Evolutionary conservation across 805 yeast genomes (phyloP).

Genomic region (Metschnikowia reukaufii): DNA sequence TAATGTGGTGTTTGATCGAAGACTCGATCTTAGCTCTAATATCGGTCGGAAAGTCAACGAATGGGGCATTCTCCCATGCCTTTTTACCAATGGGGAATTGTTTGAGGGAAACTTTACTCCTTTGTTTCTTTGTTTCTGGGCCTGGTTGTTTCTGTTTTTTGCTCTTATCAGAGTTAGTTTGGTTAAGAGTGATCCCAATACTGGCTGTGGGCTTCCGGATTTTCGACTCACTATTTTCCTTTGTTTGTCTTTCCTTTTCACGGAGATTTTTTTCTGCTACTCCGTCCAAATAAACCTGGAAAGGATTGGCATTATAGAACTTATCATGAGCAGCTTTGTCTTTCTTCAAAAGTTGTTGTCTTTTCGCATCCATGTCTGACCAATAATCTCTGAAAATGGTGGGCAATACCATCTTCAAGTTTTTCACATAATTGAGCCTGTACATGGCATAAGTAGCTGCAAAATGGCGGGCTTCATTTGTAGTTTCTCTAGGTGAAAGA

Average conservation of each 20-base stretch:
- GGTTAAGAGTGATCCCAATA: not conserved
- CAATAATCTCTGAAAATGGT: slow-evolving; percentile 77
- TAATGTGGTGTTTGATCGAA: slow-evolving; percentile 55
- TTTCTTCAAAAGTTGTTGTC: slow-evolving; percentile 48
- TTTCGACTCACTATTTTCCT: slow-evolving; percentile 51
- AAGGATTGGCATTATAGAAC: slow-evolving; percentile 73
- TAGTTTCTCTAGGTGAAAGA: slow-evolving; percentile 68
- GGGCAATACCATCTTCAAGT: slow-evolving; percentile 85
- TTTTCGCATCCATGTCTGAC: slow-evolving; percentile 64
- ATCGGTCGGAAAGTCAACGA: slow-evolving; percentile 66
- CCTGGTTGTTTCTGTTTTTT: slow-evolving; percentile 3
- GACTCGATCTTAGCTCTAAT: slow-evolving; percentile 63
- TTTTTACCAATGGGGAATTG: slow-evolving; percentile 44
- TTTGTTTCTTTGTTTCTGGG: not conserved
- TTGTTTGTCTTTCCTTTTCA: slow-evolving; percentile 48
- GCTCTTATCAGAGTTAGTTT: not conserved
- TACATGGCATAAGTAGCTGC: slow-evolving; percentile 89
- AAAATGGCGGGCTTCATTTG: slow-evolving; percentile 84
- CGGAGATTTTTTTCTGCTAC: slow-evolving; percentile 43
- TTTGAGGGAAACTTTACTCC: slow-evolving; percentile 2
- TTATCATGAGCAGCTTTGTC: slow-evolving; percentile 49
- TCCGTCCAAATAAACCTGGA: slow-evolving; percentile 61
- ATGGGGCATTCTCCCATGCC: slow-evolving; percentile 70
- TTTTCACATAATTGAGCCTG: slow-evolving; percentile 76
- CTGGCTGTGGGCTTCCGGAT: slow-evolving; percentile 46